Percentiles rank a stretch among this genome's conserved stretches.
These are phyloP conservation scores for Ambrosia artemisiifolia DNA, from an alignment of 129 eudicot genomes.

Conservation along the genomic window DNA sequence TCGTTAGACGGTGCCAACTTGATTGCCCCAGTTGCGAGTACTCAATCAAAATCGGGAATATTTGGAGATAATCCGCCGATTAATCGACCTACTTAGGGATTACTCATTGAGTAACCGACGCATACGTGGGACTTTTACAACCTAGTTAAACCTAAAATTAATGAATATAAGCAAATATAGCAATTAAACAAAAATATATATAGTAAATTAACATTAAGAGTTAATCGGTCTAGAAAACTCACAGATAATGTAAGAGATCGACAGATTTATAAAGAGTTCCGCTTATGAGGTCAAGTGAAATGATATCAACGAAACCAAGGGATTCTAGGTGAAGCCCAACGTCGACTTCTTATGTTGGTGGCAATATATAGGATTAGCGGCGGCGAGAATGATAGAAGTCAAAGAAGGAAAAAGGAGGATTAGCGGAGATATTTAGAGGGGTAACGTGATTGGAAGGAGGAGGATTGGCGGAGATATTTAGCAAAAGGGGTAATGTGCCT, in stretches of 20 bases:
- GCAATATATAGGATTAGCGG: neutral
- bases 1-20: too few relatives aligned
- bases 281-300: neutral
- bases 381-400: neutral
- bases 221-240: neutral
- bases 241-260: neutral
- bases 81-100: too few relatives aligned
- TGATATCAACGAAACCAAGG: neutral
- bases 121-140: too few relatives aligned
- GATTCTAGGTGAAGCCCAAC: neutral
- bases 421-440: neutral
- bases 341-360: neutral
- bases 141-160: neutral
- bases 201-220: neutral
- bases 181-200: neutral
- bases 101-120: too few relatives aligned
- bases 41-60: too few relatives aligned
- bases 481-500: neutral
- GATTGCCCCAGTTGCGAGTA: too few relatives aligned
- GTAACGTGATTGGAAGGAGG: neutral
- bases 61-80: too few relatives aligned
- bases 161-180: neutral
- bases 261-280: neutral
- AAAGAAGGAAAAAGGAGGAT: neutral
- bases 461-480: neutral